Base-by-base conservation (phyloP, 768 basidiomycete genomes). In the Tremella yokohamensis region DNA sequence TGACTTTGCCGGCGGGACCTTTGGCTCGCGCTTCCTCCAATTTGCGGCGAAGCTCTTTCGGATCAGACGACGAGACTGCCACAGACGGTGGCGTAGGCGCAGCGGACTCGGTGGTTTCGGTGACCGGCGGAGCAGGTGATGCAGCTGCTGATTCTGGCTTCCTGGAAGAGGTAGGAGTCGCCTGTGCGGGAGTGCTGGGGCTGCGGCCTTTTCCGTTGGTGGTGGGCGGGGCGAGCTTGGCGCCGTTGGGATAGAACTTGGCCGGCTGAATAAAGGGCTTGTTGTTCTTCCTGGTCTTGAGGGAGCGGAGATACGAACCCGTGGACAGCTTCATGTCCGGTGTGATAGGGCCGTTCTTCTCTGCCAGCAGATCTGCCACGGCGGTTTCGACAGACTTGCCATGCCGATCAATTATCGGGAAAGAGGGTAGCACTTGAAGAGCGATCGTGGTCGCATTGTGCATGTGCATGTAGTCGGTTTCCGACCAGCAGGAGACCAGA, bases 381-480 rank as follows among this genome's bases (percentile, higher is more conserved):
- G 42, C 42, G 8, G 4, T 22, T 16, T 45, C 42, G 8, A 73
- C 54, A 18, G 60, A 58, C 40, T 68, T 62, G 20, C 71, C 71
- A 47, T 77, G 72, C 34, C 86, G 83, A 11, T 83, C 78, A 16
- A 84, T 82, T 9, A 88, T 71, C 24, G 94, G 94, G 78, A 96
- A 96, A 50, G 89, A 87, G 0, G 89, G 86, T 26, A 92, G 81
- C 19, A 97, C 84, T 74, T 96, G 90, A 70, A 92, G 90, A 62
- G 96, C 81, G 25, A 99, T 86, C 39, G 93, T 84, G 76, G 98
- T 88, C n/a, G 90, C 83, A 72, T 99, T 99, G 77, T 94, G 93
- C 54, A 97, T 89, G 68, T 91, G 91, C 88, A 97, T 94, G 75
- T 93, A 98, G 69, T 93, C 93, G 50, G 83, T 84, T 1, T 91